Evolutionary conservation across 306 rosid genomes (phyloP).

Genomic region (Echinosophora koreensis): DNA sequence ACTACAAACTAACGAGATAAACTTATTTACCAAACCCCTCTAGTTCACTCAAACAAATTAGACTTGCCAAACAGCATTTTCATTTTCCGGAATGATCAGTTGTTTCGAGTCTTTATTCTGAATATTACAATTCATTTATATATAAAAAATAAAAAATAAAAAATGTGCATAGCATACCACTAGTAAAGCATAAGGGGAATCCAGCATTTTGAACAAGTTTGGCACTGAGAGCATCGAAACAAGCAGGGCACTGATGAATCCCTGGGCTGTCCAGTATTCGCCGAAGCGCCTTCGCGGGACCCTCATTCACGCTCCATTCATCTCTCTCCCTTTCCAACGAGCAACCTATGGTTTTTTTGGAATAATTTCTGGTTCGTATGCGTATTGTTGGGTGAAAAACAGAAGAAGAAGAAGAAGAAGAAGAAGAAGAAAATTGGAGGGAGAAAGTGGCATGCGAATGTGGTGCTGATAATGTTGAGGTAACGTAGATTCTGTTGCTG

Average conservation of each 20-base stretch:
- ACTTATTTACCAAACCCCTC: too few species aligned
- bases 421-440: neutral
- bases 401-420: neutral
- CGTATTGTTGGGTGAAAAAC: too few species aligned
- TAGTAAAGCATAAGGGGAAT: slow-evolving; percentile 75
- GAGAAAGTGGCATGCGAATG: neutral
- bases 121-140: too few species aligned
- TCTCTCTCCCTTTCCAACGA: neutral
- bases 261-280: slow-evolving; percentile 66
- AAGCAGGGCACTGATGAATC: slow-evolving; percentile 85
- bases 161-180: slow-evolving; percentile 55
- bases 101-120: too few species aligned
- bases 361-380: too few species aligned
- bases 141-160: too few species aligned
- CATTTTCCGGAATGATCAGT: too few species aligned
- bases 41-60: too few species aligned
- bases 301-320: neutral
- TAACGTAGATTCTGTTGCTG: neutral
- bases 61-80: too few species aligned
- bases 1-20: too few species aligned
- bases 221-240: slow-evolving; percentile 90
- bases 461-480: too few species aligned
- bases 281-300: slow-evolving; percentile 69
- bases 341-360: neutral
- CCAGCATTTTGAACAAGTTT: slow-evolving; percentile 81